Base-by-base conservation (phyloP, 345 rosid genomes). In the Syzygium aromaticum region DNA sequence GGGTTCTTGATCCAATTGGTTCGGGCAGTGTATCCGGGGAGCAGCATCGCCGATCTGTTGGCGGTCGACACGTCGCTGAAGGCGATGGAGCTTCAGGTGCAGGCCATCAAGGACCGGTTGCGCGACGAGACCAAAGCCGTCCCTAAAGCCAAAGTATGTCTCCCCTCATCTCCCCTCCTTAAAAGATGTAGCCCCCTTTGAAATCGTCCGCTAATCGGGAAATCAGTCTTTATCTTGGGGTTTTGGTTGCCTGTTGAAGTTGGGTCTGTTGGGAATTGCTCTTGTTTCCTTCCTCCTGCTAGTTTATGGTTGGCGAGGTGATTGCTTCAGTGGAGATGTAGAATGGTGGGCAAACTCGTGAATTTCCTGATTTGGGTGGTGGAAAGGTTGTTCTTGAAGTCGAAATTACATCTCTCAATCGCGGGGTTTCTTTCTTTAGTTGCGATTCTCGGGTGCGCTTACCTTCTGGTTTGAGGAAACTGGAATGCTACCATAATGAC, bases 81-180 rank as follows among this genome's bases (percentile, higher is more conserved):
- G 90, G 94, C 97, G 13, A 94, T 95, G 96, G 98, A 96, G 95
- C 92, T 92, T 86, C 99, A 96, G 87, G 93, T 94, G 5, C 95
- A 95, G 85, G 93, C 95, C 30, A 96, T 97, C 88, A 96, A 95
- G 89, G 94, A 90, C 85, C 96, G 96, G 1, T 86, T 95, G 87
- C 94, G 92, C 7, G 99, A 97, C 89, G 99, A 97, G 87, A 87
- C 93, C 14, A 91, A 90, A 87, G 97, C 99, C 51, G 92, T 96
- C 87, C 98, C 99, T 3, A 96, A 96, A 91, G 99, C 99, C 46
- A 94, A 93, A 91, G 99, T 94, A 87, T 63, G 59, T 22, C 54
- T 51, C 7, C 56, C 52, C 30, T 30, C 33, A 64, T 40, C 46
- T 64, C 54, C 46, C 46, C 46, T 43, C 46, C 46, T 43, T 43